phyloP scores from a whole-genome alignment of 169 alveolate genomes.

The Neospora caninum region DNA sequence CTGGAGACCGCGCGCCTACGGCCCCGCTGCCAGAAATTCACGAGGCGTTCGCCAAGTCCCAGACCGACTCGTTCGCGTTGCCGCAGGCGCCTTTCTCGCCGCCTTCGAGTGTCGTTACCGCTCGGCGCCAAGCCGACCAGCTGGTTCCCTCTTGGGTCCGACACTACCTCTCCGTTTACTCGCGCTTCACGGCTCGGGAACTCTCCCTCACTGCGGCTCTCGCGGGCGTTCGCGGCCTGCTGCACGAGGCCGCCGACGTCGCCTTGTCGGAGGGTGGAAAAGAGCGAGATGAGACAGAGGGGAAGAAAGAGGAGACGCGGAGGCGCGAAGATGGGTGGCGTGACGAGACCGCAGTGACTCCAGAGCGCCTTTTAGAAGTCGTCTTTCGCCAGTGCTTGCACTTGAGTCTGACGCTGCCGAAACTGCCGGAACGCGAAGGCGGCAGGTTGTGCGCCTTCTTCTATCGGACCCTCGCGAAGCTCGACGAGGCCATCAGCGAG shows the following conservation, averaged over 20 bases:
- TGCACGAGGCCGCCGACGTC: not conserved
- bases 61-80: not conserved
- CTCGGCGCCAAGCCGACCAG: not conserved
- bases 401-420: not conserved
- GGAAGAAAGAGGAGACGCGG: not conserved
- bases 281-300: not conserved
- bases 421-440: conserved; percentile 21
- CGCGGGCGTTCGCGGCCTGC: not conserved
- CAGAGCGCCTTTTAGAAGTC: not conserved
- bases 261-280: not conserved
- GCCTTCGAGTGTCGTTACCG: not conserved
- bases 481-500: not conserved
- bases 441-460: not conserved
- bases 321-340: not conserved
- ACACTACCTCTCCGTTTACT: not conserved
- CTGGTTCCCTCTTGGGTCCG: conserved; percentile 16
- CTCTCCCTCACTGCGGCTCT: conserved; percentile 12
- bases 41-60: too few relatives aligned
- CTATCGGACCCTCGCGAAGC: not conserved
- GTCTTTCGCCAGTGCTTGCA: not conserved
- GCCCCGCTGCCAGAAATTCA: too few relatives aligned
- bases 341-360: not conserved
- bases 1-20: too few relatives aligned
- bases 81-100: not conserved
- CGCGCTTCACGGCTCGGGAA: not conserved